phyloP scores from a whole-genome alignment of 129 eudicot species.

The Helianthus tuberosus region DNA sequence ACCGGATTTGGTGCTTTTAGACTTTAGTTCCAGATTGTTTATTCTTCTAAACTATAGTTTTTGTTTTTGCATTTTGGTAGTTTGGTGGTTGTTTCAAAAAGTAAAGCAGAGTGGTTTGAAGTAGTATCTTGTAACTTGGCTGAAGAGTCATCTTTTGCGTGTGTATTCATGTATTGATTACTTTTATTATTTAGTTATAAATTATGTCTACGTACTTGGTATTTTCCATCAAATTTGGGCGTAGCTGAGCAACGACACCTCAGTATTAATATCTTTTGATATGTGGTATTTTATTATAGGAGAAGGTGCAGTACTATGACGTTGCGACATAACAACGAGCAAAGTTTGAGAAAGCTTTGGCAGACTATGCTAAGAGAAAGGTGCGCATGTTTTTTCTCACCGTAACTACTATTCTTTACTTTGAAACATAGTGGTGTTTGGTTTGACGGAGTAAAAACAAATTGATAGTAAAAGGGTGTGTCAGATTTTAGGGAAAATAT shows the following conservation, averaged over 20 bases:
- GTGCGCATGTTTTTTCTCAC: conserved; percentile 24
- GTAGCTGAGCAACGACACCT: background rate
- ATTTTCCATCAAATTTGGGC: too few species aligned
- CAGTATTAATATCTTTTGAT: background rate
- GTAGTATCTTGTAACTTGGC: background rate
- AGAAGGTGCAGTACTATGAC: conserved; percentile 88
- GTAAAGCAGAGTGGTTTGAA: background rate
- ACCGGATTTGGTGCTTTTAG: background rate
- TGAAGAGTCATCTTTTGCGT: conserved; percentile 9
- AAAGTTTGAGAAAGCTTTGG: conserved; percentile 73
- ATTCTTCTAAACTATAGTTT: background rate
- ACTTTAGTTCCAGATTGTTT: background rate
- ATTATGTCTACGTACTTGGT: too few species aligned
- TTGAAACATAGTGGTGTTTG: background rate
- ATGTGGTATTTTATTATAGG: conserved; percentile 37
- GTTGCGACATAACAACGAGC: conserved; percentile 83
- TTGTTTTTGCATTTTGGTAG: background rate
- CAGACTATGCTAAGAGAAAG: conserved; percentile 57
- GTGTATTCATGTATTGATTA: conserved; percentile 9
- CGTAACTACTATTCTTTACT: background rate
- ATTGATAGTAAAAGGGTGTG: background rate
- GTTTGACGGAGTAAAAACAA: background rate
- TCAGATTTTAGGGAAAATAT: background rate
- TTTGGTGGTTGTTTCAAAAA: background rate
- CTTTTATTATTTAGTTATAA: background rate